Evolutionary conservation across 2,329 filamentous ascomycete species (phyloP).

Genomic region (Verticillium tricorpus): DNA sequence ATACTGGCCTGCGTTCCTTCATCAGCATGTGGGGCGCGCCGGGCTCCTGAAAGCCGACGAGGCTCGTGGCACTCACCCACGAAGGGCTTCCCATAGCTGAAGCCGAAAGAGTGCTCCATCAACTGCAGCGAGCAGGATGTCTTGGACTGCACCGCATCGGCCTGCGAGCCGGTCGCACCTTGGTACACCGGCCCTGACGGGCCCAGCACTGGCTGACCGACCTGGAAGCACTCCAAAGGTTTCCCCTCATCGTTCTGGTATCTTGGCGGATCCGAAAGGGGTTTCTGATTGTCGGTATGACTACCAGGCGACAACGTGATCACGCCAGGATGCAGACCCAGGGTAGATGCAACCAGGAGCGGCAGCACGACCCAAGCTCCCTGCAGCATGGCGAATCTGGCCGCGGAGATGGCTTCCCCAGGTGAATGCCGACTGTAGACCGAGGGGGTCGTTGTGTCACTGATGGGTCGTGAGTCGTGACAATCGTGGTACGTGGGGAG

Average conservation of each 20-base stretch:
- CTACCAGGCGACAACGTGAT: neutral
- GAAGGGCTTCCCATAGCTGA: slow-evolving; percentile 69
- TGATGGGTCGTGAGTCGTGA: neutral
- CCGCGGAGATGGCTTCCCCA: neutral
- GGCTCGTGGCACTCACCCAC: slow-evolving; percentile 47
- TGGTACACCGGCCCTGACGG: slow-evolving; percentile 29
- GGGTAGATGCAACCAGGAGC: neutral
- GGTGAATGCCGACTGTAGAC: neutral
- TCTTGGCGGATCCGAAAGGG: neutral
- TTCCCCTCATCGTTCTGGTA: neutral
- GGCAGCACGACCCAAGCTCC: neutral
- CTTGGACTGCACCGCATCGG: slow-evolving; percentile 16
- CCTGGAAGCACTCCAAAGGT: slow-evolving; percentile 60
- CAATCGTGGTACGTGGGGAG: neutral
- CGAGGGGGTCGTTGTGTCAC: neutral
- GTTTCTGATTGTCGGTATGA: neutral
- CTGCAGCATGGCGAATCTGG: neutral
- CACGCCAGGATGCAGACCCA: neutral
- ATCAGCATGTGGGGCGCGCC: neutral
- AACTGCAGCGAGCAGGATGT: slow-evolving; percentile 49
- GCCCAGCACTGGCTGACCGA: slow-evolving; percentile 60
- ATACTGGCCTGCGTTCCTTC: slow-evolving; percentile 48
- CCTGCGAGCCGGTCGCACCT: slow-evolving; percentile 1
- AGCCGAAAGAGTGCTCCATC: slow-evolving; percentile 67
- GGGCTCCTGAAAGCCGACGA: neutral